Evolutionary conservation across 2,329 filamentous ascomycete species (phyloP).

Genomic region (Byssothecium circinans): DNA sequence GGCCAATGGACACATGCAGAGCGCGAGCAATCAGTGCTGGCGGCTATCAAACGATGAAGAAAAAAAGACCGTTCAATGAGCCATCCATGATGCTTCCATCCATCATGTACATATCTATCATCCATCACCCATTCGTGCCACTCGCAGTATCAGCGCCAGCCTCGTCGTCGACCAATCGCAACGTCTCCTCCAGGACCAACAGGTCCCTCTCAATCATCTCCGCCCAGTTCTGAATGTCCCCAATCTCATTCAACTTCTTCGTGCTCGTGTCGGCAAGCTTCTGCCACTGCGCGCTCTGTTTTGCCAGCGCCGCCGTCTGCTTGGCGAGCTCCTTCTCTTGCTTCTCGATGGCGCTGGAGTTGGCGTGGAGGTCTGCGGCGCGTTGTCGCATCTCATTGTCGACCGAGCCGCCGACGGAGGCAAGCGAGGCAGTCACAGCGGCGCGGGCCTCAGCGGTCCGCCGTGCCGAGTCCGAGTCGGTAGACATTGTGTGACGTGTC

Average conservation of each 20-base stretch:
- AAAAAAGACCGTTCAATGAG: too few species aligned
- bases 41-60: too few species aligned
- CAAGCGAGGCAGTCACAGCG: conserved; percentile 53
- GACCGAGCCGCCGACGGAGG: conserved; percentile 66
- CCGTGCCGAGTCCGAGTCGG: conserved; percentile 33
- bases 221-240: conserved; percentile 84
- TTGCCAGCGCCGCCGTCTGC: conserved; percentile 61
- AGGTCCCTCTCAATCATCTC: conserved; percentile 66
- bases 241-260: conserved; percentile 72
- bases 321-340: conserved; percentile 68
- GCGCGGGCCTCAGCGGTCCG: conserved; percentile 53
- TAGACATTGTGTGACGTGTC: conserved; percentile 27
- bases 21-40: too few species aligned
- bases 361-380: conserved; percentile 69
- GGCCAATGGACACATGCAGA: too few species aligned
- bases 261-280: conserved; percentile 65
- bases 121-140: conserved; percentile 28
- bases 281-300: conserved; percentile 67
- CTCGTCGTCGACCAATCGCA: conserved; percentile 40
- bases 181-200: conserved; percentile 45
- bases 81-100: neutral
- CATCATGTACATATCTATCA: too few species aligned
- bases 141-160: conserved; percentile 32
- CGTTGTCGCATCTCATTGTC: conserved; percentile 69
- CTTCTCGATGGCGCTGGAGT: conserved; percentile 63